These are phyloP conservation scores for Verticillium zaregamsianum DNA, from an alignment of 2,329 filamentous ascomycete genomes.

Conservation along the genomic window DNA sequence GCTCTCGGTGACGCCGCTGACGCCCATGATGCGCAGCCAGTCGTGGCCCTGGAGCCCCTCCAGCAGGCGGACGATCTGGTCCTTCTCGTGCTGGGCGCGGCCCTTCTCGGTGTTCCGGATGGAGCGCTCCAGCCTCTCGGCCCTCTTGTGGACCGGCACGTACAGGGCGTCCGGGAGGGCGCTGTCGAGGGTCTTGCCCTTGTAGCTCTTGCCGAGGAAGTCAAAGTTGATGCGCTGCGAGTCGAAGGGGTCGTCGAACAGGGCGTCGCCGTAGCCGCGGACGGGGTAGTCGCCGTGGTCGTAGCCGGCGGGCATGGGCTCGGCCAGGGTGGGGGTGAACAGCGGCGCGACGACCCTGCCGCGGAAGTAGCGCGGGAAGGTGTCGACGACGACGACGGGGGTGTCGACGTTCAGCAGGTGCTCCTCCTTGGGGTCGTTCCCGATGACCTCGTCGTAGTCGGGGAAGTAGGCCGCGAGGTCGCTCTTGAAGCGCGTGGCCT, in stretches of 20 bases:
- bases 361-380: constrained; percentile 19
- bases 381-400: constrained; percentile 66
- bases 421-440: constrained; percentile 76
- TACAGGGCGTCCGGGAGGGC: constrained; percentile 53
- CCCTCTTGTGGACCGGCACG: constrained; percentile 51
- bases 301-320: constrained; percentile 9
- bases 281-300: constrained; percentile 30
- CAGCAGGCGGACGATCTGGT: constrained; percentile 61
- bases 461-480: constrained; percentile 88
- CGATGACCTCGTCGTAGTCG: constrained; percentile 92
- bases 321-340: not conserved
- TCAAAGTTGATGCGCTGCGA: constrained; percentile 53
- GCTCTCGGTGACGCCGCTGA: constrained; percentile 78
- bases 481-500: constrained; percentile 82
- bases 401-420: constrained; percentile 72
- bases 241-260: constrained; percentile 54
- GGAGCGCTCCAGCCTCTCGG: constrained; percentile 56
- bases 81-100: constrained; percentile 62
- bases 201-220: constrained; percentile 44
- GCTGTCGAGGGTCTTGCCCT: constrained; percentile 32
- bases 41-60: constrained; percentile 86
- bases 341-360: constrained; percentile 3
- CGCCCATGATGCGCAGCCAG: constrained; percentile 89
- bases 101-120: constrained; percentile 62
- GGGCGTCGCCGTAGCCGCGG: constrained; percentile 49